These are phyloP conservation scores for Pythium monospermum DNA, from an alignment of 352 stramenopile species.

Conservation along the genomic window DNA sequence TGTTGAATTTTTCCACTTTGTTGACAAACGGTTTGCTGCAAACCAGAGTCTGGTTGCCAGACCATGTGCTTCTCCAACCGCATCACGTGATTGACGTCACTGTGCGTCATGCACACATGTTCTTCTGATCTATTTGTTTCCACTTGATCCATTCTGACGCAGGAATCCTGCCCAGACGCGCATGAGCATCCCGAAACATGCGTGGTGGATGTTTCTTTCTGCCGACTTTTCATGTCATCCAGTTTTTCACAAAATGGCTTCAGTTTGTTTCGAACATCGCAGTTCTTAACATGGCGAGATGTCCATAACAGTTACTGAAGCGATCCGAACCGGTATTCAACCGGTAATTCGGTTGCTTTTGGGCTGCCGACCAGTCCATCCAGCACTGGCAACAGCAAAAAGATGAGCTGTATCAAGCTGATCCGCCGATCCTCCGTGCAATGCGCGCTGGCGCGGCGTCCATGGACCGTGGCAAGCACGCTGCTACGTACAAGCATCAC, in stretches of 20 bases:
- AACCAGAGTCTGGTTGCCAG: no score
- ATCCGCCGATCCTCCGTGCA: slow-evolving; percentile 3
- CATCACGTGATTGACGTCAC: not conserved
- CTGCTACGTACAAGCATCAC: not conserved
- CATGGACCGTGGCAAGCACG: not conserved
- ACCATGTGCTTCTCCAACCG: not conserved
- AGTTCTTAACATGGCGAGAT: not conserved
- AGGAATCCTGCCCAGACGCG: no score
- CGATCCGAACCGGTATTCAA: slow-evolving; percentile 1
- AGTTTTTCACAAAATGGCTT: no score
- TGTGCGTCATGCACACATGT: not conserved
- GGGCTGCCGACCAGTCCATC: not conserved
- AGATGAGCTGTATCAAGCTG: slow-evolving; percentile 2
- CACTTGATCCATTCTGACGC: no score
- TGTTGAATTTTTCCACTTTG: no score
- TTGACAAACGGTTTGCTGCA: no score
- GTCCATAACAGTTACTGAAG: not conserved
- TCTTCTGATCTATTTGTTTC: slow-evolving; percentile 13
- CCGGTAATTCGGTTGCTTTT: no score
- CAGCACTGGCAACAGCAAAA: not conserved
- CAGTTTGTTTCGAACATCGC: not conserved
- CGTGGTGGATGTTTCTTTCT: no score
- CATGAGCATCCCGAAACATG: no score
- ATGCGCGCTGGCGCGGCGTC: not conserved
- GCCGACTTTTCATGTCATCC: no score